Evolutionary conservation across 1,139 yeast genomes (phyloP), one percentile per base, ranked within the genome.

Genomic region (Saccharomyces hybrid): DNA sequence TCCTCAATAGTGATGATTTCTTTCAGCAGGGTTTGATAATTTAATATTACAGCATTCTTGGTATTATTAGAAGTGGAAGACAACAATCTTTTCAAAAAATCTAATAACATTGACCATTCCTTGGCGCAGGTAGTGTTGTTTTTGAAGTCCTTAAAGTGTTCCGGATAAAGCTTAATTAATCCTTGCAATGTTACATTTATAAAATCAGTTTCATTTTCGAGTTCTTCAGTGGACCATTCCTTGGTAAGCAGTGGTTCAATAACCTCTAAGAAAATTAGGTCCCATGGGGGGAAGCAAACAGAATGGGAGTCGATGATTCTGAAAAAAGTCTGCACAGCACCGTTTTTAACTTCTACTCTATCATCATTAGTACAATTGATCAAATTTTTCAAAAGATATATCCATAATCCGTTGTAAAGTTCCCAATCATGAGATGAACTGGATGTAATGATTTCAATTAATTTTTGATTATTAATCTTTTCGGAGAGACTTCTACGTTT

Each of bases 271-370:
- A 80, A 83, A 1, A 85, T 74, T 27, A 79, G 63, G 26, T 73
- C 68, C 89, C 90, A 85, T 1, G 79, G 72, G 0, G 82, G 77
- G 44, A 85, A 73, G 38, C 75, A 73, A 11, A 71, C 65, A 0
- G 93, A 89, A 68, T 88, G 93, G 1, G 91, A 83, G 53, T 89
- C 95, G 56, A 90, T 77, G 46, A 91, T 85, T 61, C 91, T 83
- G 70, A 88, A 88, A 61, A 90, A 82, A 0, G 96, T 91, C 65
- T 89, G 96, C 29, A 89, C 80, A 0, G 96, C 84, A 1, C 96
- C 96, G 64, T 89, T 89, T 59, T 95, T 77, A 0, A 91, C 96
- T 61, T 89, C 96, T 0, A 85, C 80, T 55, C 96, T 77, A 1
- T 76, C 61, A 61, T 88, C 95, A 31, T 73, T 67, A 0, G 90